Conservation (phyloP, 2,329 filamentous ascomycete genomes). For the Metarhizium rileyi region DNA sequence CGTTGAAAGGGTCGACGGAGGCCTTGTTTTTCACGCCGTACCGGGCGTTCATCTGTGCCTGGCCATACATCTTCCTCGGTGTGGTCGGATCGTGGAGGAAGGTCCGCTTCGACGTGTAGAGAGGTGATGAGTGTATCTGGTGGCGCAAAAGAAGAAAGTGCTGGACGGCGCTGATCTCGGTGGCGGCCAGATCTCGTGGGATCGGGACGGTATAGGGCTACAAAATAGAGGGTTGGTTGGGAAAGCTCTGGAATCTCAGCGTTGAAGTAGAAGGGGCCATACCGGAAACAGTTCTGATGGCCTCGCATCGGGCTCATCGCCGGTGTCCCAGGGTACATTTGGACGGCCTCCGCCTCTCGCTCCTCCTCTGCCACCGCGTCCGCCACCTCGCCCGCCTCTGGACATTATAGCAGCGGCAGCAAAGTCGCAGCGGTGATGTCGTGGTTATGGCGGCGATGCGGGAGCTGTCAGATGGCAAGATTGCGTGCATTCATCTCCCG, state of each 20-base stretch:
- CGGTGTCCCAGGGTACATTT: slow-evolving; percentile 41
- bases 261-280: slow-evolving; percentile 12
- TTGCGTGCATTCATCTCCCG: background rate
- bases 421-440: background rate
- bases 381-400: slow-evolving; percentile 42
- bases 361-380: slow-evolving; percentile 39
- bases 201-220: slow-evolving; percentile 42
- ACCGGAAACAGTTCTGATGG: slow-evolving; percentile 53
- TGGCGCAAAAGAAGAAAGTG: slow-evolving; percentile 46
- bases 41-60: slow-evolving; percentile 47
- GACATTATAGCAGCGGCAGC: slow-evolving; percentile 30
- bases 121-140: slow-evolving; percentile 42
- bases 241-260: background rate
- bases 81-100: slow-evolving; percentile 29
- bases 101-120: slow-evolving; percentile 47
- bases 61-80: slow-evolving; percentile 38
- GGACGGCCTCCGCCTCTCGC: slow-evolving; percentile 35
- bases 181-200: slow-evolving; percentile 30
- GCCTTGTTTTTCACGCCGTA: slow-evolving; percentile 46
- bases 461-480: background rate
- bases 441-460: background rate
- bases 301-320: slow-evolving; percentile 45
- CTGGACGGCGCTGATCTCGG: slow-evolving; percentile 38
- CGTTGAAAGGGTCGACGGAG: slow-evolving; percentile 47
- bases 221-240: background rate